Evolutionary conservation across 2,329 filamentous ascomycete species (phyloP).

Genomic region (Alternaria metachromatica): DNA sequence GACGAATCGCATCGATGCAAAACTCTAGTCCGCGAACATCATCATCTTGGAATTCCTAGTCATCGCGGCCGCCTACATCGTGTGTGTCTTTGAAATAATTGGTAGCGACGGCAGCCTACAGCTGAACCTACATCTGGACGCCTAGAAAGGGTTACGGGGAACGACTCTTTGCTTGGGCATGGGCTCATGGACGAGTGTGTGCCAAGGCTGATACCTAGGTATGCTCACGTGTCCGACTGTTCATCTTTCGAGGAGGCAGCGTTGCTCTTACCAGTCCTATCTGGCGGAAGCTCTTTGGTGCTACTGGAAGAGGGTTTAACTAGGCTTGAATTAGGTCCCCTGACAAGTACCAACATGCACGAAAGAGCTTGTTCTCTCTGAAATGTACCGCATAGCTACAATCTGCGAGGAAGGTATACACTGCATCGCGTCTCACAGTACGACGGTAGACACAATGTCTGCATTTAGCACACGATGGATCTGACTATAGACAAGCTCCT

Average conservation of each 20-base stretch:
- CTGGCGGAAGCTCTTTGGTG: not conserved
- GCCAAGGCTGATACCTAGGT: no score
- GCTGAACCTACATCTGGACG: not conserved
- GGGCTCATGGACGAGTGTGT: not conserved
- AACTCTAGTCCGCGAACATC: not conserved
- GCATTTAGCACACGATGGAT: no score
- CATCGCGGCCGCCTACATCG: not conserved
- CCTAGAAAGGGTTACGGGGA: not conserved
- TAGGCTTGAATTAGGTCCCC: not conserved
- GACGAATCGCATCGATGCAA: not conserved
- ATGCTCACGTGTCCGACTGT: not conserved
- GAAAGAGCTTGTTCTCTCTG: no score
- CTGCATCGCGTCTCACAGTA: not conserved
- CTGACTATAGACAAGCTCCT: no score
- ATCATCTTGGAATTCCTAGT: not conserved
- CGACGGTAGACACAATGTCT: no score
- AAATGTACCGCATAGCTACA: not conserved
- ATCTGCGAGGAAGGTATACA: not conserved
- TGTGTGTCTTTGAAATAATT: not conserved
- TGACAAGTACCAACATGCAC: not conserved
- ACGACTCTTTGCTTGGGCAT: rapidly evolving
- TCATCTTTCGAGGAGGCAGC: not conserved
- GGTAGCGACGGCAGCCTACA: not conserved
- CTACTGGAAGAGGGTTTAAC: not conserved
- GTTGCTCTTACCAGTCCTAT: not conserved